Percentiles rank a stretch among this genome's conserved stretches.
Evolutionary conservation across 164 flowering plant species (phyloP).

Genomic region (Umbilicus rupestris): DNA sequence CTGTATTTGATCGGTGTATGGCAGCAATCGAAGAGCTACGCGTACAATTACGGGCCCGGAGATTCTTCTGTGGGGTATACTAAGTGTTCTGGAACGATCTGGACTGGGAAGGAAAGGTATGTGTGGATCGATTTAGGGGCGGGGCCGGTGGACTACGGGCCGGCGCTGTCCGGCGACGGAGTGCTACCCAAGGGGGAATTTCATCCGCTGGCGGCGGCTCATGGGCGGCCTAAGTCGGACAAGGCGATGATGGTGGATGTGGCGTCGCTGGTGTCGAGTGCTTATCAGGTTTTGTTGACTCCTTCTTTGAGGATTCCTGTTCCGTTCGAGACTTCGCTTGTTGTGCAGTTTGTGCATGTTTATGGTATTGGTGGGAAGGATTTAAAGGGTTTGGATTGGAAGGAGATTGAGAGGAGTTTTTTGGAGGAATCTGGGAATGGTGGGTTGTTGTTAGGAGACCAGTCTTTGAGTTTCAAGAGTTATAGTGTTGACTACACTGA

Average conservation of each 20-base stretch:
- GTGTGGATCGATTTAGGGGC: conserved; percentile 86
- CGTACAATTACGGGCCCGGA: conserved; percentile 39
- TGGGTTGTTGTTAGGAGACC: conserved; percentile 61
- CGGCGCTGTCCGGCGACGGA: conserved; percentile 89
- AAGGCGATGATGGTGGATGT: conserved; percentile 67
- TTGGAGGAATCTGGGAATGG: conserved; percentile 57
- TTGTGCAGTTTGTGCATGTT: conserved; percentile 76
- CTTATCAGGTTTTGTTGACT: conserved; percentile 77
- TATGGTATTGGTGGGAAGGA: conserved; percentile 38
- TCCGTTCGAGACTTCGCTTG: conserved; percentile 49
- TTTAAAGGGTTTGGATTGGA: conserved; percentile 67
- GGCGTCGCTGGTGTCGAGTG: conserved; percentile 78
- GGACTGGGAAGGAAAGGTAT: conserved; percentile 78
- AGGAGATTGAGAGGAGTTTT: conserved; percentile 51
- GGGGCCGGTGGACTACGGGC: conserved; percentile 96
- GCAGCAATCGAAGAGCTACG: conserved; percentile 48
- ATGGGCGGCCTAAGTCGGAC: conserved; percentile 73
- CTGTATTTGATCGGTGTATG: conserved; percentile 56
- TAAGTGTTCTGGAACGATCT: conserved; percentile 55
- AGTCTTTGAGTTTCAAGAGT: conserved; percentile 54
- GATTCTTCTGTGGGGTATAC: conserved; percentile 57
- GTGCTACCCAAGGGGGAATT: conserved; percentile 77
- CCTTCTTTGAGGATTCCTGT: conserved; percentile 92
- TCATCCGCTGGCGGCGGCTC: conserved; percentile 72
- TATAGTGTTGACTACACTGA: conserved; percentile 44